Evolutionary conservation across 441 rosid species (phyloP).

Genomic region (Gossypium davidsonii): DNA sequence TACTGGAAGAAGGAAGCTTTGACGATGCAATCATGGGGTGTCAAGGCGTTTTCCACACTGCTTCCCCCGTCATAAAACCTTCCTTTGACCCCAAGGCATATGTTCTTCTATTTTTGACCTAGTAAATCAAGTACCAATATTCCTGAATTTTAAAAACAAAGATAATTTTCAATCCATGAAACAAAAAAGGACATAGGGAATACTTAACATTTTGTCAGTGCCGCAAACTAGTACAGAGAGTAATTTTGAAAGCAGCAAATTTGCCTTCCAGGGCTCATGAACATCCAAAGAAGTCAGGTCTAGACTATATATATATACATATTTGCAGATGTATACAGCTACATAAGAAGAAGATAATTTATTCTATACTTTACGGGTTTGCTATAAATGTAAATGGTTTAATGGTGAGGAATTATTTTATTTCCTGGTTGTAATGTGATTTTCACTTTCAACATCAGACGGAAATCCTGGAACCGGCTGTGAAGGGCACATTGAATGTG

Average conservation of each 20-base stretch:
- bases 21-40: conserved; percentile 69
- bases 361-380: too few species aligned
- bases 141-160: not conserved
- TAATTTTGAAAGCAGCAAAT: not conserved
- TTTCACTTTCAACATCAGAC: conserved; percentile 25
- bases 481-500: conserved; percentile 75
- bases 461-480: conserved; percentile 74
- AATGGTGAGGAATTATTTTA: not conserved
- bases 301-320: not conserved
- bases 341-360: not conserved
- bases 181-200: not conserved
- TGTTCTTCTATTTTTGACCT: not conserved
- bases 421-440: not conserved
- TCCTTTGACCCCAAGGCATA: conserved; percentile 72
- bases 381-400: not conserved
- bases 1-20: conserved; percentile 72
- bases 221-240: not conserved
- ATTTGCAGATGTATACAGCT: not conserved
- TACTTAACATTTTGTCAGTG: not conserved
- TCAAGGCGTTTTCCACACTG: conserved; percentile 83
- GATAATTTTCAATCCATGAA: not conserved
- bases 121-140: not conserved
- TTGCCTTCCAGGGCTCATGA: not conserved
- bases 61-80: conserved; percentile 73
- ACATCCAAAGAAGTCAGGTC: not conserved